Conservation (phyloP, 2,329 filamentous ascomycete species). For the Phyllosticta citribraziliensis region DNA sequence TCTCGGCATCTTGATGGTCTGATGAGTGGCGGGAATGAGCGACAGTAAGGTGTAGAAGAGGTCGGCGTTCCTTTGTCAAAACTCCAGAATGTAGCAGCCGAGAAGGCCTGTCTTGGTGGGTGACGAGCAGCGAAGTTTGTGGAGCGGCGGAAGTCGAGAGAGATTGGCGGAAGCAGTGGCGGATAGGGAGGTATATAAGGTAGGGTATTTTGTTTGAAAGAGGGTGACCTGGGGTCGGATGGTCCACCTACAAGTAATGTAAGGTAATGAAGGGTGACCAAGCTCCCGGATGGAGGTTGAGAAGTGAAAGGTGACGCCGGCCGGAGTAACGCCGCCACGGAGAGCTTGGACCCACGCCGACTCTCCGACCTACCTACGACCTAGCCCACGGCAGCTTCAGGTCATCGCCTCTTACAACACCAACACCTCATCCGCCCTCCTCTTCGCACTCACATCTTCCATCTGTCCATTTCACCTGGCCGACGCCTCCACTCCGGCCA, state of each 20-base stretch:
- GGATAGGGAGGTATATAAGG: neutral
- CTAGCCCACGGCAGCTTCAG: neutral
- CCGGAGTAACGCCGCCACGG: constrained; percentile 2
- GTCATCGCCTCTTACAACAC: constrained; percentile 9
- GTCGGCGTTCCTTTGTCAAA: neutral
- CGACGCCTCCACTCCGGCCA: constrained; percentile 12
- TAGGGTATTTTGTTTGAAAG: neutral
- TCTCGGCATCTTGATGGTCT: constrained; percentile 4
- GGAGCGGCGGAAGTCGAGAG: neutral
- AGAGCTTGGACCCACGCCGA: constrained; percentile 3
- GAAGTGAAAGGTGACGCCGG: neutral
- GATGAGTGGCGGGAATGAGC: neutral
- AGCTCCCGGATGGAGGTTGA: neutral
- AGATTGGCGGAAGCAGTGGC: neutral
- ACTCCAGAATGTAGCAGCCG: neutral
- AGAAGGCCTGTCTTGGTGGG: neutral
- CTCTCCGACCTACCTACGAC: constrained; percentile 1
- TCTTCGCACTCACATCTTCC: neutral
- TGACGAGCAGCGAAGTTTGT: neutral
- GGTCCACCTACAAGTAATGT: neutral
- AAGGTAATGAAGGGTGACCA: neutral
- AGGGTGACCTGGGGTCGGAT: neutral
- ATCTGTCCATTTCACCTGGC: neutral
- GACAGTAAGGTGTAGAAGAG: neutral
- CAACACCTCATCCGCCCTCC: constrained; percentile 13